These are phyloP conservation scores for Aspergillus sp. DNA, from an alignment of 2,329 filamentous ascomycete genomes.

Conservation along the genomic window DNA sequence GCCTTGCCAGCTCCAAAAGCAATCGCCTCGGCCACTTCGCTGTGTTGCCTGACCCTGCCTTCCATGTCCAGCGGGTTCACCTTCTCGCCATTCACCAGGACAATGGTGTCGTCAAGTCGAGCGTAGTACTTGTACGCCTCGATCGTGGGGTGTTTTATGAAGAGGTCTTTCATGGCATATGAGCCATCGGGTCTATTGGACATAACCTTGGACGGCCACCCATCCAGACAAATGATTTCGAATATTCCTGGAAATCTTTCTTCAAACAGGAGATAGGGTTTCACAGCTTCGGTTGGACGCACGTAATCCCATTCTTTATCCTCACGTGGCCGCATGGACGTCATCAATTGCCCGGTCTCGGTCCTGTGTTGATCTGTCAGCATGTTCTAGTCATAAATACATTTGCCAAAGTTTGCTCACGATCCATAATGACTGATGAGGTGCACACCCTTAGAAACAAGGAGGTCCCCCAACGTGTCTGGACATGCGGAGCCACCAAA, in stretches of 20 bases:
- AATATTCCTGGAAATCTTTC: slow-evolving; percentile 34
- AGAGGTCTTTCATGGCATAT: slow-evolving; percentile 53
- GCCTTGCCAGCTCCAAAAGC: slow-evolving; percentile 57
- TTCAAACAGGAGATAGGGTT: slow-evolving; percentile 44
- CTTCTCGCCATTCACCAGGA: slow-evolving; percentile 52
- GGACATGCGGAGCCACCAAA: slow-evolving; percentile 60
- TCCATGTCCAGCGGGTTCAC: slow-evolving; percentile 52
- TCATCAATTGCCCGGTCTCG: slow-evolving; percentile 63
- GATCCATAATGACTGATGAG: slow-evolving; percentile 59
- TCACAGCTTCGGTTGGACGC: slow-evolving; percentile 40
- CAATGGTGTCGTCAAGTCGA: slow-evolving; percentile 48
- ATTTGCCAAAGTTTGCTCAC: slow-evolving; percentile 32
- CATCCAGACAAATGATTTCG: slow-evolving; percentile 36
- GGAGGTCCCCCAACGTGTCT: slow-evolving; percentile 56
- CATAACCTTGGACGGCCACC: slow-evolving; percentile 40
- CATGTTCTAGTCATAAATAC: not conserved
- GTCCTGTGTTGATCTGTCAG: slow-evolving; percentile 41
- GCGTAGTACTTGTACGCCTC: slow-evolving; percentile 50
- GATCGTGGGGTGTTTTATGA: slow-evolving; percentile 44
- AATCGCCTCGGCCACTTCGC: slow-evolving; percentile 55
- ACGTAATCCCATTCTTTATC: slow-evolving; percentile 64
- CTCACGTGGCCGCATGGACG: slow-evolving; percentile 51
- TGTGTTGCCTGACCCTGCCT: slow-evolving; percentile 52
- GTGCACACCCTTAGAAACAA: slow-evolving; percentile 55
- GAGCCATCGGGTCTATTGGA: slow-evolving; percentile 49